Percentiles rank a stretch among this genome's conserved stretches.
Evolutionary conservation across 768 basidiomycete species (phyloP).

Genomic region (Kondoa subrosea): DNA sequence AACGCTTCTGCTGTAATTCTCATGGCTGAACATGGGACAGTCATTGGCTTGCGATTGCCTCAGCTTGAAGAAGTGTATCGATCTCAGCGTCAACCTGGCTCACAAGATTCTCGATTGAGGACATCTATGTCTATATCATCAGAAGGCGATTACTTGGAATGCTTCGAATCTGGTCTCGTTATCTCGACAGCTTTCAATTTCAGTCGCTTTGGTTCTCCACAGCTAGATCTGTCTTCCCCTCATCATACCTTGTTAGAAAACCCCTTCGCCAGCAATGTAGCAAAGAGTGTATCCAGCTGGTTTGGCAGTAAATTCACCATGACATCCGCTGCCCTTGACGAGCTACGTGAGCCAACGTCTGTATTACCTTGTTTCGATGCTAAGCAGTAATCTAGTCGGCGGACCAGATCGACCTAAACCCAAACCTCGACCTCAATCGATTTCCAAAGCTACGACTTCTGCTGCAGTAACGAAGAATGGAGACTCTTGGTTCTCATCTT

Average conservation of each 20-base stretch:
- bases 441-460: neutral
- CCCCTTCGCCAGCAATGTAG: neutral
- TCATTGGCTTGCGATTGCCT: neutral
- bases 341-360: neutral
- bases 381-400: neutral
- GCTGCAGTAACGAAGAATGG: neutral
- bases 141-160: neutral
- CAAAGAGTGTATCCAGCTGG: neutral
- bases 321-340: neutral
- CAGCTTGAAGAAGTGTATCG: neutral
- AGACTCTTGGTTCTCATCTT: neutral
- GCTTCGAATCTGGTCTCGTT: neutral
- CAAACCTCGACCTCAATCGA: neutral
- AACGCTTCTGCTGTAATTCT: neutral
- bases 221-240: neutral
- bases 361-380: too few species aligned
- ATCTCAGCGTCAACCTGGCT: neutral
- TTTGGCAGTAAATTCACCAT: neutral
- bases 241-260: neutral
- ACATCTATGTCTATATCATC: neutral
- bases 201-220: neutral
- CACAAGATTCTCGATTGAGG: neutral
- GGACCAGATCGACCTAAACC: neutral
- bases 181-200: neutral
- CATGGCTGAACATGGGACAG: neutral